A percentile compares a stretch with the other conserved stretches of the same genome.
Conservation (phyloP, 106 monocot genomes). For the Chionographis japonica region DNA sequence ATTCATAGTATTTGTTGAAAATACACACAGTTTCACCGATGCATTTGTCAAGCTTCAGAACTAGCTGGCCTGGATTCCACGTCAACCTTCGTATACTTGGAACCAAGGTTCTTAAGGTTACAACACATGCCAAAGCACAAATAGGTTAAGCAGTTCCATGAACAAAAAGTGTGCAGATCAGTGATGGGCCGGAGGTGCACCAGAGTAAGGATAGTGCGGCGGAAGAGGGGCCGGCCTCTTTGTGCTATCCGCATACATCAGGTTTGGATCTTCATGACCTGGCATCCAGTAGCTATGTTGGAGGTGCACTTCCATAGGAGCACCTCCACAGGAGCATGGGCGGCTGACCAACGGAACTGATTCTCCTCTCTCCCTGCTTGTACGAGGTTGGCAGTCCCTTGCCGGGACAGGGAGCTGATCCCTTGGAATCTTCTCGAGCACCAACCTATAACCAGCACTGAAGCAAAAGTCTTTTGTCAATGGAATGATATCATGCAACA, state of each 20-base stretch:
- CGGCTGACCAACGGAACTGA: background rate
- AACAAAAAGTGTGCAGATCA: background rate
- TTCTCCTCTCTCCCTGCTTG: background rate
- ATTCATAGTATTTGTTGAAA: too few species aligned
- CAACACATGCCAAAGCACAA: too few species aligned
- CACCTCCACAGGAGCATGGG: background rate
- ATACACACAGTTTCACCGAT: too few species aligned
- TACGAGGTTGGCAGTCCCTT: background rate
- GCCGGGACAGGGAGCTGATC: background rate
- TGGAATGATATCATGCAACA: too few species aligned
- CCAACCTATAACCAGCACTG: background rate
- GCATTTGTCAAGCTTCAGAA: too few species aligned
- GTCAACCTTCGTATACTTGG: too few species aligned
- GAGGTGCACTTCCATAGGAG: background rate
- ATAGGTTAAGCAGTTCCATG: too few species aligned
- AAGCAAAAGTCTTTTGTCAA: background rate
- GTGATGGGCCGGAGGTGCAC: constrained; percentile 14
- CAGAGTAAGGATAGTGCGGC: constrained; percentile 16
- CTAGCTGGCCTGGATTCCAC: too few species aligned
- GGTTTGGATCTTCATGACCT: constrained; percentile 3
- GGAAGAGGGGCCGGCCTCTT: background rate
- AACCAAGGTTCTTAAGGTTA: too few species aligned
- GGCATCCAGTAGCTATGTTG: background rate
- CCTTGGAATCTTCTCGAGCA: constrained; percentile 4
- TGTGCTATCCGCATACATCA: background rate